Conservation (phyloP, 805 yeast genomes). For the Alloascoidea hylecoeti region DNA sequence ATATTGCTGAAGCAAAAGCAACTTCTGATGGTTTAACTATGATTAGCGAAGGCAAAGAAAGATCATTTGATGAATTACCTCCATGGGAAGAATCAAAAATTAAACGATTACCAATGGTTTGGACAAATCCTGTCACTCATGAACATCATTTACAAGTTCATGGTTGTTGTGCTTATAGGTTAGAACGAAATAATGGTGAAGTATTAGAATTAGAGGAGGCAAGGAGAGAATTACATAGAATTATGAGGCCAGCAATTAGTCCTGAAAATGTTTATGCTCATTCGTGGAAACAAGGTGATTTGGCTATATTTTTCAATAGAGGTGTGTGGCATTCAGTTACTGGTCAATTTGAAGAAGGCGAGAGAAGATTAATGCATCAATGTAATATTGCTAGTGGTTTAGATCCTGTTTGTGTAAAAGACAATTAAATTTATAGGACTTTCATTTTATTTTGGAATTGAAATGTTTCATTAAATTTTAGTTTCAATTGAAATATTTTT, state of each 20-base stretch:
- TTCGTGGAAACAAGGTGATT: conserved; percentile 72
- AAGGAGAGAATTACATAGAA: conserved; percentile 50
- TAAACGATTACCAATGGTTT: conserved; percentile 71
- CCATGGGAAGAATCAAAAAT: conserved; percentile 71
- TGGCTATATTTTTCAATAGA: conserved; percentile 75
- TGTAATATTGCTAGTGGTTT: conserved; percentile 78
- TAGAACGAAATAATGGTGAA: conserved; percentile 39
- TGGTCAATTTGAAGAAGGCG: conserved; percentile 71
- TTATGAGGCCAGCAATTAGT: conserved; percentile 78
- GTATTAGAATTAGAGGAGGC: conserved; percentile 57
- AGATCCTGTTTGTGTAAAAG: conserved; percentile 35
- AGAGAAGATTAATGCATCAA: conserved; percentile 82
- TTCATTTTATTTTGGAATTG: too few relatives aligned
- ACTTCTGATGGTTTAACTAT: conserved; percentile 80
- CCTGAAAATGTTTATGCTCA: conserved; percentile 69
- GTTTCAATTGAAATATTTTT: too few relatives aligned
- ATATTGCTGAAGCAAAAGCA: conserved; percentile 67
- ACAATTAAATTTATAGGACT: too few relatives aligned
- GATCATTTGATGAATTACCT: conserved; percentile 54
- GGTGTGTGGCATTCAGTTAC: conserved; percentile 91
- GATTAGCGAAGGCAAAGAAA: conserved; percentile 68
- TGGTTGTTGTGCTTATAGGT: conserved; percentile 69
- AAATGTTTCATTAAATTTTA: too few relatives aligned
- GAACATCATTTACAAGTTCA: conserved; percentile 78
- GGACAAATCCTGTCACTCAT: conserved; percentile 85